phyloP scores from a whole-genome alignment of 495 filamentous ascomycete species.

The Aspergillus heteromorphus region DNA sequence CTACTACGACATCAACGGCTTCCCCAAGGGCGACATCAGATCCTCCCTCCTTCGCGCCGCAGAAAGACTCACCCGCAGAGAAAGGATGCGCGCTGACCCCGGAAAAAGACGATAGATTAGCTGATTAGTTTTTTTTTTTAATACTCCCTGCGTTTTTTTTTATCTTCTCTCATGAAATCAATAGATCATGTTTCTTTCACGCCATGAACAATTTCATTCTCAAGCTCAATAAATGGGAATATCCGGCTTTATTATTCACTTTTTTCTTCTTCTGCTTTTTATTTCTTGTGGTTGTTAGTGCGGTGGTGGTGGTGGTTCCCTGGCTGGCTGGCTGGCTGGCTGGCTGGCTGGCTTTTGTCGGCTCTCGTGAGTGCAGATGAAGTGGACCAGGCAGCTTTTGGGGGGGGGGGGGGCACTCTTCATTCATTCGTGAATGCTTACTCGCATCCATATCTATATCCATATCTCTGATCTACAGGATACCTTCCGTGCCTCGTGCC shows the following conservation, averaged over 20 bases:
- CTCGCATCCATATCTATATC: no score
- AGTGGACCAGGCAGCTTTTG: no score
- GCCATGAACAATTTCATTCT: background rate
- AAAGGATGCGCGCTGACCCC: constrained; percentile 51
- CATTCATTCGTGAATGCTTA: no score
- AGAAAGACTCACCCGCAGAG: constrained; percentile 69
- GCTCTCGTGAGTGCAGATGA: background rate
- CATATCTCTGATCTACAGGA: no score
- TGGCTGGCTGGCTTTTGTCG: background rate
- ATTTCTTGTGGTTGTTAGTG: no score
- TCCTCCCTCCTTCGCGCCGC: constrained; percentile 64
- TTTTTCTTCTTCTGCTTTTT: background rate
- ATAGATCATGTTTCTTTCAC: constrained; percentile 8
- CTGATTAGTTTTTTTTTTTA: constrained; percentile 6
- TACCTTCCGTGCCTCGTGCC: no score
- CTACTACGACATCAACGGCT: constrained; percentile 85
- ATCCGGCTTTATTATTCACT: background rate
- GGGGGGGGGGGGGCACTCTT: no score
- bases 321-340: no score
- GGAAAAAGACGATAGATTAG: constrained; percentile 25
- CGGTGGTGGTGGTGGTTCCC: no score
- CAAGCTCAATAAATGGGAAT: background rate
- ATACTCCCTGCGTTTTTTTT: constrained; percentile 11
- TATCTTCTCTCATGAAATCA: constrained; percentile 6
- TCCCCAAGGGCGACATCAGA: constrained; percentile 82